Evolutionary conservation across 1,139 yeast genomes (phyloP).

Genomic region (Yamadazyma dushanensis): DNA sequence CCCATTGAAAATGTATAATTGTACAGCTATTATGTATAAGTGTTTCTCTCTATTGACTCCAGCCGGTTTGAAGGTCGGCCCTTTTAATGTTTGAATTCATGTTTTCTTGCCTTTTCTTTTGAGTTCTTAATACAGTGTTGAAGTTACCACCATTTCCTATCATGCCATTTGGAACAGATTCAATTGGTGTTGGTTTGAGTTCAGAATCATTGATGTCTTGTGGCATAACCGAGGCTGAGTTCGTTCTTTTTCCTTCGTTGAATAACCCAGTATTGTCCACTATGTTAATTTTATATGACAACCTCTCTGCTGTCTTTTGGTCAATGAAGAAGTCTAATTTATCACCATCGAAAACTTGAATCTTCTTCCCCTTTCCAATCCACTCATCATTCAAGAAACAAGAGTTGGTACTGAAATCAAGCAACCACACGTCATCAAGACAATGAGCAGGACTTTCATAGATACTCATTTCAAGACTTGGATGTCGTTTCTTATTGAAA

Average conservation of each 20-base stretch:
- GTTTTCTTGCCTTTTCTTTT: constrained; percentile 21
- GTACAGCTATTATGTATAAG: constrained; percentile 13
- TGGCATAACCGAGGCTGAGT: constrained; percentile 15
- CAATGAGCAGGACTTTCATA: constrained; percentile 69
- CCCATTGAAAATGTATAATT: neutral
- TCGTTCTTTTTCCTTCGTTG: constrained; percentile 32
- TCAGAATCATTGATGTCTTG: constrained; percentile 32
- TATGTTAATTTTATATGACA: constrained; percentile 53
- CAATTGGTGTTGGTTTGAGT: constrained; percentile 29
- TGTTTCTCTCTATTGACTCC: neutral
- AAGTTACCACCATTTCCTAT: constrained; percentile 30
- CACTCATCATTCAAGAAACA: constrained; percentile 65
- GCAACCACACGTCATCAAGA: constrained; percentile 75
- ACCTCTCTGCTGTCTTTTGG: constrained; percentile 44
- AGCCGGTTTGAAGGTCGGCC: constrained; percentile 24
- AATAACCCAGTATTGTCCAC: constrained; percentile 61
- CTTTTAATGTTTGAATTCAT: constrained; percentile 23
- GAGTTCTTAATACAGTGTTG: constrained; percentile 27
- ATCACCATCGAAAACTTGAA: constrained; percentile 64
- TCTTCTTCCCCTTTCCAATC: constrained; percentile 64
- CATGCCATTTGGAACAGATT: constrained; percentile 11
- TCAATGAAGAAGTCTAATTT: constrained; percentile 65
- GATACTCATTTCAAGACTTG: constrained; percentile 49
- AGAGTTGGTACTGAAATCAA: constrained; percentile 78
- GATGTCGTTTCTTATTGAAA: constrained; percentile 59